These are phyloP conservation scores for Claviceps capensis DNA, from an alignment of 2,329 filamentous ascomycete species.

Conservation along the genomic window DNA sequence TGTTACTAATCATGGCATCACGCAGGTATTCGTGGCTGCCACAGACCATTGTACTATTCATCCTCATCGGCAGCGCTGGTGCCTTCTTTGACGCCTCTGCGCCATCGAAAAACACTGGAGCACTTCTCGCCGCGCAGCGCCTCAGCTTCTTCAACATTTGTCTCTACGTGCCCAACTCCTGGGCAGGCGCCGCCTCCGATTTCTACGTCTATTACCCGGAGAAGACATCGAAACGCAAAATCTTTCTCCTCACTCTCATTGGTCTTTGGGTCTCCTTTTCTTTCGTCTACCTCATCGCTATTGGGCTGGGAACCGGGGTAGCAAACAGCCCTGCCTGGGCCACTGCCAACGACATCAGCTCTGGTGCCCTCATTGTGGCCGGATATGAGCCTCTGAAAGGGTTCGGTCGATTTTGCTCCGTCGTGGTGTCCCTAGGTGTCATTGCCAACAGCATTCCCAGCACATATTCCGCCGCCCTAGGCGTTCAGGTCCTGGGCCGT, in stretches of 20 bases:
- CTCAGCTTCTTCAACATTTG: conserved; percentile 60
- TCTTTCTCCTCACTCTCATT: conserved; percentile 56
- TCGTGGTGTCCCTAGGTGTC: conserved; percentile 39
- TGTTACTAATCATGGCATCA: background rate
- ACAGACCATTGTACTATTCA: conserved; percentile 60
- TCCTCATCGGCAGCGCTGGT: conserved; percentile 54
- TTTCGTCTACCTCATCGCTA: conserved; percentile 51
- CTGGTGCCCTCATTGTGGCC: conserved; percentile 42
- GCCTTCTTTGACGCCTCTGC: conserved; percentile 47
- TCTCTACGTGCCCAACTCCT: conserved; percentile 37
- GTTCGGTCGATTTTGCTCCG: conserved; percentile 43
- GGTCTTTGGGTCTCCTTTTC: conserved; percentile 50
- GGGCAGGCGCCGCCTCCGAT: conserved; percentile 62
- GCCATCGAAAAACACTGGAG: conserved; percentile 45
- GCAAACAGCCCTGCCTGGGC: conserved; percentile 36
- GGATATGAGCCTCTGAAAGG: conserved; percentile 39
- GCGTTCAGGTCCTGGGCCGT: conserved; percentile 44
- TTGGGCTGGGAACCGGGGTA: conserved; percentile 37
- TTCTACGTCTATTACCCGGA: conserved; percentile 69
- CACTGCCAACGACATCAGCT: conserved; percentile 34
- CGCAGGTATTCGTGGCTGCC: conserved; percentile 35
- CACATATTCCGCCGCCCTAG: conserved; percentile 43
- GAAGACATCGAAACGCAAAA: conserved; percentile 40
- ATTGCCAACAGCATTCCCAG: conserved; percentile 42
- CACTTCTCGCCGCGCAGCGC: conserved; percentile 44